Evolutionary conservation across 495 filamentous ascomycete species (phyloP).

Genomic region (Platismatia glauca): DNA sequence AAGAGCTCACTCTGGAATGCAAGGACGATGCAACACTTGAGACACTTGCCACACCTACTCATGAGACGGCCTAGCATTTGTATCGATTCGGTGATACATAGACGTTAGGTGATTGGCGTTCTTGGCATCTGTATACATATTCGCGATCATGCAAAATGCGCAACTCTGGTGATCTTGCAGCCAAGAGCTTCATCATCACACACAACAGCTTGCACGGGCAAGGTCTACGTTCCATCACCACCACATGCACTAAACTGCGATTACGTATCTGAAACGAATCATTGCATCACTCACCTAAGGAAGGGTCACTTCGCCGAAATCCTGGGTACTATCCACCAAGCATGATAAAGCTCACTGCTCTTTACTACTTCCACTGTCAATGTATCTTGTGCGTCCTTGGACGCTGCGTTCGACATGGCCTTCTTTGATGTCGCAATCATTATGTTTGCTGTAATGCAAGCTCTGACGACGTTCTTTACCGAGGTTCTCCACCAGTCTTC

Average conservation of each 20-base stretch:
- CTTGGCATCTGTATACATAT: no score
- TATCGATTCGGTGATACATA: no score
- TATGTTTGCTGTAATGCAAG: conserved; percentile 59
- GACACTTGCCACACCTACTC: no score
- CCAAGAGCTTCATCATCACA: not conserved
- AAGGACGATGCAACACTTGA: not conserved
- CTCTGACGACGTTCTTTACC: conserved; percentile 50
- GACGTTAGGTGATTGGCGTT: no score
- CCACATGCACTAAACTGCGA: not conserved
- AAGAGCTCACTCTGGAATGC: not conserved
- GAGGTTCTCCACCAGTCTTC: conserved; percentile 52
- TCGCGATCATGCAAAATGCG: not conserved
- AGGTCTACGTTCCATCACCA: not conserved
- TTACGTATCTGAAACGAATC: not conserved
- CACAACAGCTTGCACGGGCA: not conserved
- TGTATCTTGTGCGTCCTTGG: not conserved
- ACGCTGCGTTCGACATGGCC: conserved; percentile 3
- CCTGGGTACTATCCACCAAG: conserved; percentile 22
- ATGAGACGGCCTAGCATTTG: no score
- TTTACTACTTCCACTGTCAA: conserved; percentile 17
- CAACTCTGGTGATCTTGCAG: not conserved
- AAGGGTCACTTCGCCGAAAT: conserved; percentile 3
- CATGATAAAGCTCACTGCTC: conserved; percentile 14
- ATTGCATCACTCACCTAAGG: not conserved
- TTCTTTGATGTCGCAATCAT: conserved; percentile 47